These are phyloP conservation scores for Melanogaster broomeanus DNA, from an alignment of 768 basidiomycete genomes.

Conservation along the genomic window DNA sequence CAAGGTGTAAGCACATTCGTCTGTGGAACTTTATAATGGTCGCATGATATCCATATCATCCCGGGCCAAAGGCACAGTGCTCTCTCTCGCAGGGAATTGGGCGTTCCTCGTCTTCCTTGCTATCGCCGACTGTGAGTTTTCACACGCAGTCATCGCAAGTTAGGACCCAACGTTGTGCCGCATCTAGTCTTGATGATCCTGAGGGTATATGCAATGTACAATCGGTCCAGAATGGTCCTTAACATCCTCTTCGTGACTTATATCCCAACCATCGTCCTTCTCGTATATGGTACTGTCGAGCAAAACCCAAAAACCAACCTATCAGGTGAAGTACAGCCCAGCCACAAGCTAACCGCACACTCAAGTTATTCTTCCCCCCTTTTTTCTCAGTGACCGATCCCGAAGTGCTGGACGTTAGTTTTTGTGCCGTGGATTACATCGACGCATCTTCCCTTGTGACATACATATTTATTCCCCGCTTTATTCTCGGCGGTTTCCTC, in stretches of 20 bases:
- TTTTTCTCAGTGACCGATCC: not conserved
- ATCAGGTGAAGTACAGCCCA: not conserved
- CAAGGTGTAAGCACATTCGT: not conserved
- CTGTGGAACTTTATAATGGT: no score
- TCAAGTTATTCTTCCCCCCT: not conserved
- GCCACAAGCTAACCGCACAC: no score
- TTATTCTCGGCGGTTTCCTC: slow-evolving; percentile 12
- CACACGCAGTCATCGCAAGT: not conserved
- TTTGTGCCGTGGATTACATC: not conserved
- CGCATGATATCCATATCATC: no score
- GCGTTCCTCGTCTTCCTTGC: slow-evolving; percentile 15
- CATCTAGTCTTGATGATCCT: slow-evolving; percentile 24
- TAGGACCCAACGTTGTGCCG: not conserved
- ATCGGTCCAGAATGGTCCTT: slow-evolving; percentile 12
- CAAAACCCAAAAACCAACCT: not conserved
- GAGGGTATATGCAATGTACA: slow-evolving; percentile 26
- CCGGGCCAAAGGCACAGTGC: not conserved
- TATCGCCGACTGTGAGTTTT: slow-evolving; percentile 16
- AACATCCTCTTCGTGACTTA: slow-evolving; percentile 15
- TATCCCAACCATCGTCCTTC: not conserved
- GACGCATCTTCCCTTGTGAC: not conserved
- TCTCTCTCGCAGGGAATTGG: not conserved
- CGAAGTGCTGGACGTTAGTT: not conserved
- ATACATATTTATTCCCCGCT: slow-evolving; percentile 15
- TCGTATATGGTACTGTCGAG: not conserved